Evolutionary conservation across 495 filamentous ascomycete genomes (phyloP).

Genomic region (Penicillium silybi): DNA sequence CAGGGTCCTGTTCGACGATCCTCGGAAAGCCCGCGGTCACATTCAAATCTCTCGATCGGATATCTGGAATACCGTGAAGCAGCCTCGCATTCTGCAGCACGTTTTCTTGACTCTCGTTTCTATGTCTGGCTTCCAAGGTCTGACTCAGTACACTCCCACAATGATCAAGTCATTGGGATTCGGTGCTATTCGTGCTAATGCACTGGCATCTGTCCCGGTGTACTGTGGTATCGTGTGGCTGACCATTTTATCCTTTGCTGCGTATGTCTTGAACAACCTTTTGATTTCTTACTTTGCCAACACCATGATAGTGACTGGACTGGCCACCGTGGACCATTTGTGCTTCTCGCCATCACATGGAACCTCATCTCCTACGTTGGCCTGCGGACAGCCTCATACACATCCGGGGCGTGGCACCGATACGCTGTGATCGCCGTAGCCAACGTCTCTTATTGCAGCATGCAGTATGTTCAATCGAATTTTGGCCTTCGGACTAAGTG

Average conservation of each 20-base stretch:
- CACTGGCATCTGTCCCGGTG: slow-evolving; percentile 47
- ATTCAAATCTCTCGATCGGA: slow-evolving; percentile 40
- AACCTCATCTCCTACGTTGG: slow-evolving; percentile 41
- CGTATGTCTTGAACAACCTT: slow-evolving; percentile 20
- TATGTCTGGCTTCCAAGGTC: slow-evolving; percentile 44
- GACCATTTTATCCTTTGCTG: slow-evolving; percentile 34
- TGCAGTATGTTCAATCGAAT: slow-evolving; percentile 39
- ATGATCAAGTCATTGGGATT: slow-evolving; percentile 46
- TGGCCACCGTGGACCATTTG: slow-evolving; percentile 40
- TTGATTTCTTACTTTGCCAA: not conserved
- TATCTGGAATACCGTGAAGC: slow-evolving; percentile 36
- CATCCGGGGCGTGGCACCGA: slow-evolving; percentile 30
- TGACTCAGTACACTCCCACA: slow-evolving; percentile 37
- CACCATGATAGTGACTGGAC: slow-evolving; percentile 36
- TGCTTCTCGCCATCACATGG: slow-evolving; percentile 40
- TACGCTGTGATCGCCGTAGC: slow-evolving; percentile 47
- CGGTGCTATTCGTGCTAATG: slow-evolving; percentile 43
- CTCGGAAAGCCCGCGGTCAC: slow-evolving; percentile 35
- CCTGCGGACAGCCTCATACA: slow-evolving; percentile 21
- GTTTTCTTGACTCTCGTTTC: slow-evolving; percentile 38
- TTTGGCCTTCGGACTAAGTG: not conserved
- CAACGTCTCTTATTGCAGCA: slow-evolving; percentile 45
- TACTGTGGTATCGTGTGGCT: slow-evolving; percentile 45
- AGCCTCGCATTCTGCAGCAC: slow-evolving; percentile 41
- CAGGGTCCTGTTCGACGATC: slow-evolving; percentile 44